These are phyloP conservation scores for Claviceps cyperi DNA, from an alignment of 2,329 filamentous ascomycete genomes.

Conservation along the genomic window DNA sequence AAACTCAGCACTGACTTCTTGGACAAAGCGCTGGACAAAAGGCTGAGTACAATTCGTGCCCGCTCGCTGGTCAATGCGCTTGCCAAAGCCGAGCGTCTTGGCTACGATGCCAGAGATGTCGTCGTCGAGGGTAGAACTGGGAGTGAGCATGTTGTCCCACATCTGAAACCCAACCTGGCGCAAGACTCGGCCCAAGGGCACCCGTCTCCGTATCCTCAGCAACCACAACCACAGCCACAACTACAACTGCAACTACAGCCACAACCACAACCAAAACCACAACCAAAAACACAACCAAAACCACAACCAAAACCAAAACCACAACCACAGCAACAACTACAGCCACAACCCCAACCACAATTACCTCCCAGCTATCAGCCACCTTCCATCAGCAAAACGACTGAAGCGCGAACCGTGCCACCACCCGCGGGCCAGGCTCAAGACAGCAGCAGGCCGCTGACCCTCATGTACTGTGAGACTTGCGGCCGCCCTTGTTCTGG, in stretches of 20 bases:
- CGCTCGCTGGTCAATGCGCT: slow-evolving; percentile 41
- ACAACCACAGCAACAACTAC: too few species aligned
- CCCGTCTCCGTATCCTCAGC: neutral
- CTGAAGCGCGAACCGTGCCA: neutral
- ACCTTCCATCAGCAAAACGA: neutral
- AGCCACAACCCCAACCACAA: too few species aligned
- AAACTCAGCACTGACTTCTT: slow-evolving; percentile 35
- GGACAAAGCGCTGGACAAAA: slow-evolving; percentile 35
- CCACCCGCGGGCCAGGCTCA: neutral
- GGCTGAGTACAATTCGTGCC: slow-evolving; percentile 38
- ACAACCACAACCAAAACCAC: too few species aligned
- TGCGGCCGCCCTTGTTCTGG: slow-evolving; percentile 24
- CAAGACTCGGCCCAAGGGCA: slow-evolving; percentile 1
- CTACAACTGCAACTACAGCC: too few species aligned
- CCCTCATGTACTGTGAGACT: slow-evolving; percentile 12
- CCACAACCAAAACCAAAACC: too few species aligned
- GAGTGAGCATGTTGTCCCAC: slow-evolving; percentile 24
- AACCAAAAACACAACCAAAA: too few species aligned
- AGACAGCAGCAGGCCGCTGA: neutral
- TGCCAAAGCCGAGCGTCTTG: slow-evolving; percentile 40
- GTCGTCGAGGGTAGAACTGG: slow-evolving; percentile 24
- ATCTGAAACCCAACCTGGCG: slow-evolving; percentile 8
- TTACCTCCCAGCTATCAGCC: neutral
- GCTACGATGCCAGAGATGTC: slow-evolving; percentile 37
- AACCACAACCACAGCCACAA: neutral